Conservation (phyloP, 2,329 filamentous ascomycete genomes). For the Penicillium sp. region DNA sequence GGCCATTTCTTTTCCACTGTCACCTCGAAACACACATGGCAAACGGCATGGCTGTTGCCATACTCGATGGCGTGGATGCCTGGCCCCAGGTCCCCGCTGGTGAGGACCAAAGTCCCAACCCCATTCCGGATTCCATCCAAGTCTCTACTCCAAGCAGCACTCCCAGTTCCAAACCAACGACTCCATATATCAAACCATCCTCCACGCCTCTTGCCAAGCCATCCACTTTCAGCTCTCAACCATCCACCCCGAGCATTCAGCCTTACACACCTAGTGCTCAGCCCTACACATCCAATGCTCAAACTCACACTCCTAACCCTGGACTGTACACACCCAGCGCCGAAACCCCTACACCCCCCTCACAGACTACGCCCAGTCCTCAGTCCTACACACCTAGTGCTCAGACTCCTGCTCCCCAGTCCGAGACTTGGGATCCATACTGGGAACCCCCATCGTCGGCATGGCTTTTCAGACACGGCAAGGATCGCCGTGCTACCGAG, state of each 20-base stretch:
- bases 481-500: not conserved
- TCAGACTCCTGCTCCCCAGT: not conserved
- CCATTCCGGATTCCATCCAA: not conserved
- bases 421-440: not conserved
- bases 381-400: not conserved
- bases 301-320: no score
- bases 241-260: not conserved
- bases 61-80: slow-evolving; percentile 51
- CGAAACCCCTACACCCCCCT: not conserved
- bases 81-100: slow-evolving; percentile 41
- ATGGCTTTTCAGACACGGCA: not conserved
- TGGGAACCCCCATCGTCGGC: not conserved
- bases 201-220: not conserved
- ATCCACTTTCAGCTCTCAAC: not conserved
- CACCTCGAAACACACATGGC: slow-evolving; percentile 53
- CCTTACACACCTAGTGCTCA: not conserved
- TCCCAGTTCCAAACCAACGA: not conserved
- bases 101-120: slow-evolving; percentile 17
- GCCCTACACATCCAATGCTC: not conserved
- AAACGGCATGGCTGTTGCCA: slow-evolving; percentile 51
- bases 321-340: not conserved
- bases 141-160: not conserved
- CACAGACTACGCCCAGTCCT: not conserved
- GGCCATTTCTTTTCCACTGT: slow-evolving; percentile 53
- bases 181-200: not conserved